Base-by-base conservation (phyloP, 345 rosid genomes). In the Brassica rapa region DNA sequence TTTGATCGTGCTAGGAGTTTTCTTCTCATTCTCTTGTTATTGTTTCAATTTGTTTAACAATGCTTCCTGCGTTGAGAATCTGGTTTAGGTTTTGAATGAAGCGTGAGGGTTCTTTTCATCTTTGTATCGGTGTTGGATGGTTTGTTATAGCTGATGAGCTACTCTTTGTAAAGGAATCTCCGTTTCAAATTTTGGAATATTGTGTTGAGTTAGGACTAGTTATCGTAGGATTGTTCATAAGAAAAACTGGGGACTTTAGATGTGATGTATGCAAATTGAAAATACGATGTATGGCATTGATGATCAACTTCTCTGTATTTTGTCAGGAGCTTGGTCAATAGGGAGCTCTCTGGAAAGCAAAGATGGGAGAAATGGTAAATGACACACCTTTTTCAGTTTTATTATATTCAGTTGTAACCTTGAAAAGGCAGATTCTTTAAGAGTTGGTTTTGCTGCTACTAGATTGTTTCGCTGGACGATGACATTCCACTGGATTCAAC, bases 401-500 rank as follows among this genome's bases (percentile, higher is more conserved):
- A 3, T 12, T 11, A 12, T 4, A 2, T 14, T 62, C 21, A 43
- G 12, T 68, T 56, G 24, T 68, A 19, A 5, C 19, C 19, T 32
- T 62, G 61, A 68, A 61, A 61, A 37, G 32, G 33, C 12, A 32
- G 24, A 12, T 62, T 61, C 57, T 4, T 1, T 10, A 62, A 57
- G 35, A 67, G 46, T 70, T 57, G 8, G 16, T 32, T 35, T 68
- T 56, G 29, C 15, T 82, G 39, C 70, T 10, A 53, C 55, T 88
- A 93, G 98, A 83, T 80, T 83, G 85, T 83, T 62, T 78, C 85
- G 80, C 85, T 80, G 72, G 94, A 86, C 25, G 93, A 93, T 41
- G 98, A 87, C 78, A 70, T 72, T 29, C 81, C 86, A 51, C 71
- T 91, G 89, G 93, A 93, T 85, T 82, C 89, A 66, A 87, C 97